A percentile compares a stretch with the other conserved stretches of the same genome.
Conservation (phyloP, 257 asterid species). For the Mitragyna speciosa region DNA sequence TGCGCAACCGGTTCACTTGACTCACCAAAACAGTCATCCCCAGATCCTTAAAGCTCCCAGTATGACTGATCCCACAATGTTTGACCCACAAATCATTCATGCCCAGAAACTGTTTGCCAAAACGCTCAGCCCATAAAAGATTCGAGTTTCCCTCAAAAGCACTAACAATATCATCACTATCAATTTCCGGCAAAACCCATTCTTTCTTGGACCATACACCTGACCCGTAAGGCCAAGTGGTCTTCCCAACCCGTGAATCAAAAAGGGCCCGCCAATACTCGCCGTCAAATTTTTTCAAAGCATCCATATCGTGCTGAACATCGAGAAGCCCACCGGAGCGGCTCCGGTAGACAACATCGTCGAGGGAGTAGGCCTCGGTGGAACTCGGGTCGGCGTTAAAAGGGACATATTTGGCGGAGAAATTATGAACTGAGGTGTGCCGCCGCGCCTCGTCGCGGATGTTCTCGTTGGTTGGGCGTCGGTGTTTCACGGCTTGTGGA, state of each 20-base stretch:
- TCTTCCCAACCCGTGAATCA: slow-evolving; percentile 59
- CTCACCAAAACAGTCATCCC: slow-evolving; percentile 65
- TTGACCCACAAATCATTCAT: slow-evolving; percentile 68
- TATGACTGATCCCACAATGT: slow-evolving; percentile 61
- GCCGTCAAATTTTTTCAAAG: slow-evolving; percentile 53
- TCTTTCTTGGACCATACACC: slow-evolving; percentile 73
- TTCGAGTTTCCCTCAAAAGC: slow-evolving; percentile 61
- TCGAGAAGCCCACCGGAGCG: slow-evolving; percentile 61
- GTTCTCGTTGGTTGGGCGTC: slow-evolving; percentile 68
- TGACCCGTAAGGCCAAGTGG: slow-evolving; percentile 66
- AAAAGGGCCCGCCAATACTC: slow-evolving; percentile 50
- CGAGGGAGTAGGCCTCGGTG: slow-evolving; percentile 56
- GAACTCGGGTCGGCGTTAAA: slow-evolving; percentile 51
- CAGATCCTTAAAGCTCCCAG: slow-evolving; percentile 63
- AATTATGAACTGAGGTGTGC: slow-evolving; percentile 50
- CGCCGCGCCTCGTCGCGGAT: slow-evolving; percentile 91
- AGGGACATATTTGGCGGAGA: slow-evolving; percentile 76
- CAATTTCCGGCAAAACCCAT: slow-evolving; percentile 54
- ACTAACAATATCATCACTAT: slow-evolving; percentile 41
- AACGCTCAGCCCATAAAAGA: slow-evolving; percentile 86
- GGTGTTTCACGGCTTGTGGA: slow-evolving; percentile 40
- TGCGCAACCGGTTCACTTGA: slow-evolving; percentile 57
- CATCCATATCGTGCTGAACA: slow-evolving; percentile 56
- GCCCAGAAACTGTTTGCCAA: slow-evolving; percentile 81
- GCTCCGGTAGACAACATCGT: slow-evolving; percentile 59